Evolutionary conservation across 768 basidiomycete genomes (phyloP).

Genomic region (Suillus subaureus): DNA sequence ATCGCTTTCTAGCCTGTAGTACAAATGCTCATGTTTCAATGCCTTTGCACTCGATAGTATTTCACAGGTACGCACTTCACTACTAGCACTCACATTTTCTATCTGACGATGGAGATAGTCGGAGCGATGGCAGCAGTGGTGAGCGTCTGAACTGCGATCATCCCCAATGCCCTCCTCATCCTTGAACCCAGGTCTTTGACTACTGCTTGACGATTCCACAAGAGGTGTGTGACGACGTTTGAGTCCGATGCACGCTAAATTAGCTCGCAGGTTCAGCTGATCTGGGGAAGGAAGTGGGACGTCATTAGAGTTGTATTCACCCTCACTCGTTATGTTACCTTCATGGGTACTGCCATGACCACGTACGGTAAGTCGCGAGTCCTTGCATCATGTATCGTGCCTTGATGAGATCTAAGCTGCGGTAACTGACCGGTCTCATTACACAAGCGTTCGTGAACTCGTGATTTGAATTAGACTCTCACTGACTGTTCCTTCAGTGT

Average conservation of each 20-base stretch:
- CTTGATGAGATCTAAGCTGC: not conserved
- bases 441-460: not conserved
- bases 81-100: not conserved
- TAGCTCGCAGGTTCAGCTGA: conserved; percentile 1
- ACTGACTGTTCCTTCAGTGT: not conserved
- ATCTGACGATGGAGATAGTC: not conserved
- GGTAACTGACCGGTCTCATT: not conserved
- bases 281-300: conserved; percentile 7
- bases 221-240: conserved; percentile 4
- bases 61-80: not conserved
- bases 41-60: not conserved
- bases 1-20: not conserved
- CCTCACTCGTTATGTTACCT: conserved; percentile 4
- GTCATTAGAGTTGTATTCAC: not conserved
- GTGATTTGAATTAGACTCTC: not conserved
- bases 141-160: not conserved
- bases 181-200: conserved; percentile 5
- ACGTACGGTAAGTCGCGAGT: not conserved
- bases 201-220: conserved; percentile 5
- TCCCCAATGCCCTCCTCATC: not conserved
- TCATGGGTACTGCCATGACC: conserved; percentile 5
- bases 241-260: too few species aligned
- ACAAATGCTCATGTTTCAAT: not conserved
- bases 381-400: not conserved
- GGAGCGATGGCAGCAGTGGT: not conserved